Base-by-base conservation (phyloP, 345 rosid genomes). In the Heritiera fomes region DNA sequence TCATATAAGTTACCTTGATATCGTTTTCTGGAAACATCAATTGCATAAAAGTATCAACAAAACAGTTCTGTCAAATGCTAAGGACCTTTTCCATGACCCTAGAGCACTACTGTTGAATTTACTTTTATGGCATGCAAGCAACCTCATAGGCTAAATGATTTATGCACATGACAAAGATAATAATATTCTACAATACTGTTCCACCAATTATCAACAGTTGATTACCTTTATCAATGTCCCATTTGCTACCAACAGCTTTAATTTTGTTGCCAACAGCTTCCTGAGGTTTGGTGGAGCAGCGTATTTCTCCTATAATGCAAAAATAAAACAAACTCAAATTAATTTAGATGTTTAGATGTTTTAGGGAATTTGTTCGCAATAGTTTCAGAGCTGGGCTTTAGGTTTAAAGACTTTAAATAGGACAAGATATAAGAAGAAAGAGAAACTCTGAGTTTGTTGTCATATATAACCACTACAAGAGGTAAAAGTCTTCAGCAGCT, bases 181-280 rank as follows among this genome's bases (percentile, higher is more conserved):
- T 28, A 32, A 32, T 34, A 71, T 52, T 32, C 46, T 15, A 53
- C 40, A 38, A 17, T 20, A 38, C 67, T 1, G n/a, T 53, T 47
- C 32, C 45, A 61, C 72, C 67, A 74, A 66, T 49, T 45, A 40
- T 71, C 28, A 73, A 74, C 64, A 60, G 47, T 76, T 70, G 52
- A 78, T 75, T 81, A 95, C 98, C 99, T 93, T 94, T 79, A 85
- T 83, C 90, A 96, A 86, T 84, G 89, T 87, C 73, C 95, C 97
- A 86, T 89, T 88, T 76, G 95, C 89, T 8, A 87, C 81, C 87
- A 96, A 81, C 84, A 80, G 84, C 89, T 90, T 96, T 80, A 96
- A 67, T 80, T 93, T 92, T 72, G 89, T 88, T 43, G 95, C 91
- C 85, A 96, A 79, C 38, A 89, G 84, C 87, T 91, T 96, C 84